Base-by-base conservation (phyloP, 2,329 filamentous ascomycete species). In the Didymella segeticola region DNA sequence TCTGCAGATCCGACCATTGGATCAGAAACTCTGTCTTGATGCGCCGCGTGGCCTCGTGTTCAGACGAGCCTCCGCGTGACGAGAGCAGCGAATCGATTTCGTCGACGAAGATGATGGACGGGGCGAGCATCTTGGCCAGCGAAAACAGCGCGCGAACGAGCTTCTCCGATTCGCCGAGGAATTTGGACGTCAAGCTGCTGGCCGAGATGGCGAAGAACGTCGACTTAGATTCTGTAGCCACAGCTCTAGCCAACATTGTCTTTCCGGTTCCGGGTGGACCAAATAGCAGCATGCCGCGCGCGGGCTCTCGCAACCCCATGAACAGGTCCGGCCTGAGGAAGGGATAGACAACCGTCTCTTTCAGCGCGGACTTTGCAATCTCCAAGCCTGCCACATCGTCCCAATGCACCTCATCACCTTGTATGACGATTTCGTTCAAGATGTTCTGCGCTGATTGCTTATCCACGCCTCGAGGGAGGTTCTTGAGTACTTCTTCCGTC, bases 21-120 rank as follows among this genome's bases (percentile, higher is more conserved):
- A 99, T 97, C 25, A 99, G 79, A 66, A 99, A 99, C 70, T 99
- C 95, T 0, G 95, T 99, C 77, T 99, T 99, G 70, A 97, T 96
- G 49, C 95, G 85, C 52, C 93, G 83, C 0, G 92, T 96, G 1
- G 95, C 91, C 76, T 99, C 95, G 66, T 98, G 90, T 69, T 98
- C 95, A 1, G 90, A 89, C 3, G 88, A 88, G 0, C 91, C 90
- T 6, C 89, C 90, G 45, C 95, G 83, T 14, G 92, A 86, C 1
- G 92, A 96, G 0, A 99, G 82, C 0, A 99, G 79, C 0, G 93
- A 96, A 73, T 99, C 95, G 58, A 99, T 99, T 72, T 99, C 95
- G 68, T 99, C 95, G 4, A 99, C 92, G 64, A 99, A 99, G 53
- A 99, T 98, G 71, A 99, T 98, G 57, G 90, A 95, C 0, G 95